These are phyloP conservation scores for Berberis thunbergii DNA, from an alignment of 164 flowering plant species.

Conservation along the genomic window DNA sequence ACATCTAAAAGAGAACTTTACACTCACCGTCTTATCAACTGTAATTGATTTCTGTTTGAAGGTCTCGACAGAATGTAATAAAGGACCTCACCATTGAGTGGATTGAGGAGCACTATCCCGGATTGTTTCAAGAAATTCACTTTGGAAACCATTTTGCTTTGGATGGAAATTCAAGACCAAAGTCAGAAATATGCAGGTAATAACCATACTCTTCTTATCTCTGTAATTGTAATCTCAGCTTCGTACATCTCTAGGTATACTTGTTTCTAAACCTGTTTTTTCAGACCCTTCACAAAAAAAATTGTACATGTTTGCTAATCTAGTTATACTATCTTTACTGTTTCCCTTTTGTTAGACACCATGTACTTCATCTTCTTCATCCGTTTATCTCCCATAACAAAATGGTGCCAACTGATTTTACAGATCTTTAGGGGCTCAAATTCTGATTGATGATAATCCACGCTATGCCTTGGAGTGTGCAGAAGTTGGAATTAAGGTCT, in stretches of 20 bases:
- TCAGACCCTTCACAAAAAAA: too few species aligned
- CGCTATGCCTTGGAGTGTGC: conserved; percentile 88
- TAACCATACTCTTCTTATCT: not conserved
- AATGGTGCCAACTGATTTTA: not conserved
- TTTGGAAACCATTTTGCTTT: conserved; percentile 94
- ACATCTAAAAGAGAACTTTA: not conserved
- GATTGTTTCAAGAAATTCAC: conserved; percentile 71
- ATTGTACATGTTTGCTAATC: not conserved
- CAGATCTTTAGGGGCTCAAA: conserved; percentile 74
- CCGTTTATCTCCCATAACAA: not conserved
- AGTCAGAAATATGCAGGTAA: conserved; percentile 91
- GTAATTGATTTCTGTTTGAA: conserved; percentile 9
- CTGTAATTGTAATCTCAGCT: not conserved
- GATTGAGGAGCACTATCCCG: conserved; percentile 73
- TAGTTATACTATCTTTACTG: too few species aligned
- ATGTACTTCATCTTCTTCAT: not conserved
- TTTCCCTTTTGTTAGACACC: too few species aligned
- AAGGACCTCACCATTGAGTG: conserved; percentile 87
- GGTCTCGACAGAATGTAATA: conserved; percentile 85
- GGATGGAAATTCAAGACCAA: conserved; percentile 65
- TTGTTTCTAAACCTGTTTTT: not conserved
- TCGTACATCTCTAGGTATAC: not conserved
- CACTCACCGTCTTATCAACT: too few species aligned
- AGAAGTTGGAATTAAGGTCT: conserved; percentile 64
- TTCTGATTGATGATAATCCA: conserved; percentile 83